A percentile compares a stretch with the other conserved stretches of the same genome.
phyloP scores from a whole-genome alignment of 192 early-diverging fungal genomes.

The Linnemannia elongata region DNA sequence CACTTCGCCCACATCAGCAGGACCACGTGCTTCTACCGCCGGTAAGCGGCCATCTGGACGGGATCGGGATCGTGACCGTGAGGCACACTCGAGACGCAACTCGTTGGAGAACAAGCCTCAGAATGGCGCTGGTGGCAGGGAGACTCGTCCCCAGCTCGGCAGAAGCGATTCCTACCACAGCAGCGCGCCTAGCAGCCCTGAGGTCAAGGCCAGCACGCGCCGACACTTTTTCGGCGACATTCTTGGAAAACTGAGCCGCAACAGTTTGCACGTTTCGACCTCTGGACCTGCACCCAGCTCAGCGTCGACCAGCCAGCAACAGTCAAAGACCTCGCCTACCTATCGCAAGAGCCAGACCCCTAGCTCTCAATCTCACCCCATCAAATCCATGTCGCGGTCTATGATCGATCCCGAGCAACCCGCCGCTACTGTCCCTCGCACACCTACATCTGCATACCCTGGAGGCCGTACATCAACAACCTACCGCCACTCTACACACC shows the following conservation, averaged over 20 bases:
- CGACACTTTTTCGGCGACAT: slow-evolving; percentile 32
- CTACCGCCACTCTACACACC: background rate
- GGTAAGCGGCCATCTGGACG: slow-evolving; percentile 5
- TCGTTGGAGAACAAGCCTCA: slow-evolving; percentile 26
- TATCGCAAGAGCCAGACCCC: slow-evolving; percentile 12
- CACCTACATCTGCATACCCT: slow-evolving; percentile 2
- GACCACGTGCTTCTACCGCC: background rate
- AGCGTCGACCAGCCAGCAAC: background rate
- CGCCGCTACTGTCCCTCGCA: background rate
- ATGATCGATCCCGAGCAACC: background rate
- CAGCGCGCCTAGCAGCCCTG: slow-evolving; percentile 30
- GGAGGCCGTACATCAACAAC: background rate
- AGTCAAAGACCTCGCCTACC: background rate
- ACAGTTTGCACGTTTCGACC: slow-evolving; percentile 10
- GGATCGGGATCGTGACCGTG: slow-evolving; percentile 16
- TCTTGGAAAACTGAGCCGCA: slow-evolving; percentile 33
- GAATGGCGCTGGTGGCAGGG: background rate
- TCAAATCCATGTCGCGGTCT: slow-evolving; percentile 16
- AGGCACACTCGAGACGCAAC: slow-evolving; percentile 22
- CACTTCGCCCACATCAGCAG: background rate
- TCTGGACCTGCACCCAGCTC: background rate
- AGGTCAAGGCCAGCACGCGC: slow-evolving; percentile 19
- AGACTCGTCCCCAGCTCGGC: slow-evolving; percentile 10
- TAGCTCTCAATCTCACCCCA: slow-evolving; percentile 7
- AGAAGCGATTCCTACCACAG: slow-evolving; percentile 21